Evolutionary conservation across 2,329 filamentous ascomycete species (phyloP), one percentile per base, ranked within the genome.

Genomic region (Aspergillus hiratsukae): DNA sequence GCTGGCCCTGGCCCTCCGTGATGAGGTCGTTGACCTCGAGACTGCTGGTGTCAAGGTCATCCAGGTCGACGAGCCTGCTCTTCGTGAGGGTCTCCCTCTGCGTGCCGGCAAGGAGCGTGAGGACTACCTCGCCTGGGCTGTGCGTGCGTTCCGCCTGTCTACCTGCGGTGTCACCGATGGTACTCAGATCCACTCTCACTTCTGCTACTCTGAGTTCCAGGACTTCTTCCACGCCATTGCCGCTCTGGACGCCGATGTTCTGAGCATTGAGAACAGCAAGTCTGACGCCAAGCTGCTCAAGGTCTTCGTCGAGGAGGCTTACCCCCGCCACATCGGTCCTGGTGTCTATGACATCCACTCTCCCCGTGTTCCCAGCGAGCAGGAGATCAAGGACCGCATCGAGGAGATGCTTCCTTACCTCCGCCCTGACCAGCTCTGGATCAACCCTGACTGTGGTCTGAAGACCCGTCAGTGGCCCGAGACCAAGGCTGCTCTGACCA

Each of bases 141-240:
- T 99, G 72, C 88, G 96, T 81, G 91, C 92, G 70, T 99, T 99
- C 91, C 91, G 90, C 77, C 90, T 99, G 66, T 87, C 93, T 65
- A 95, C 92, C 69, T 87, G 91, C 59, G 94, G 91, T 76, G 93
- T 99, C 60, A 81, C 91, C 80, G 91, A 99, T 79, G 90, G 88
- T 58, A 99, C 94, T 67, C 94, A 99, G 85, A 97, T 99, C 78
- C 94, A 99, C 88, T 97, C 92, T 63, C 94, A 99, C 85, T 99
- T 99, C 90, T 99, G 94, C 80, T 99, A 99, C 88, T 97, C 94
- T 53, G 94, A 99, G 85, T 99, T 99, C 90, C 94, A 99, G 83
- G 94, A 99, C 84, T 99, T 99, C 86, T 99, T 99, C 91, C 91
- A 97, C 81, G 94, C 94, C 80, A 99, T 99, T 70, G 91, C 94